Evolutionary conservation across 2,329 filamentous ascomycete species (phyloP).

Genomic region (Pseudovirgaria hyperparasitica): DNA sequence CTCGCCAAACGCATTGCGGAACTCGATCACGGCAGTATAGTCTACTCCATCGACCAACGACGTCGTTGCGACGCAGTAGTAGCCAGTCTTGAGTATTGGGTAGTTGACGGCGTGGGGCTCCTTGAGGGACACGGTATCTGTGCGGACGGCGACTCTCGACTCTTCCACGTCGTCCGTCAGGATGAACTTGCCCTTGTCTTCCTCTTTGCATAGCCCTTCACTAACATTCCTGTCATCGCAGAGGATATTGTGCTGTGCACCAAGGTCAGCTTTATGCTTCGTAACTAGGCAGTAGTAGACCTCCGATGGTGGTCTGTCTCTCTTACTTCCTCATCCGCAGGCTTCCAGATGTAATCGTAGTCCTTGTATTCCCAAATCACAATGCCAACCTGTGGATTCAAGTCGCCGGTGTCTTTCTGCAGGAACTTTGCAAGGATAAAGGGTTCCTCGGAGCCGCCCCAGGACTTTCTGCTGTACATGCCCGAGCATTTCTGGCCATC

Average conservation of each 20-base stretch:
- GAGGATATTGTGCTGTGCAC: slow-evolving; percentile 48
- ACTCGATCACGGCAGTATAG: slow-evolving; percentile 75
- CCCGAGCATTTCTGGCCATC: slow-evolving; percentile 76
- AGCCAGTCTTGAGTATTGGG: slow-evolving; percentile 71
- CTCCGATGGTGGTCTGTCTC: slow-evolving; percentile 14
- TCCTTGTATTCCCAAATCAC: slow-evolving; percentile 94
- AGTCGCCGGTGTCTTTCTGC: slow-evolving; percentile 42
- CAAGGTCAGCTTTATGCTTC: slow-evolving; percentile 10
- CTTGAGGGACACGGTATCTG: slow-evolving; percentile 71
- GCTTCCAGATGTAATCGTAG: slow-evolving; percentile 61
- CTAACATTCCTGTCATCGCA: slow-evolving; percentile 63
- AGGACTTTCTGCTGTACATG: slow-evolving; percentile 85
- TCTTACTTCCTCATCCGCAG: slow-evolving; percentile 19
- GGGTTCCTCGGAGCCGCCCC: slow-evolving; percentile 79
- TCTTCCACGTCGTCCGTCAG: slow-evolving; percentile 63
- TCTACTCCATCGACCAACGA: slow-evolving; percentile 50
- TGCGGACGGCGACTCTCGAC: slow-evolving; percentile 61
- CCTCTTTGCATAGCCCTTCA: slow-evolving; percentile 57
- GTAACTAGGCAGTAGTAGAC: no score
- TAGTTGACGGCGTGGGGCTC: slow-evolving; percentile 66
- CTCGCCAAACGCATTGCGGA: slow-evolving; percentile 93
- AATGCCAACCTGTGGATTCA: slow-evolving; percentile 67
- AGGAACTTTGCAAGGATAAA: slow-evolving; percentile 80
- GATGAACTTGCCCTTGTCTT: slow-evolving; percentile 76
- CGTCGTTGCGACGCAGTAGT: slow-evolving; percentile 83